A percentile compares a stretch with the other conserved stretches of the same genome.
Evolutionary conservation across 1,284 basidiomycete genomes (phyloP).

Genomic region (Grifola frondosa): DNA sequence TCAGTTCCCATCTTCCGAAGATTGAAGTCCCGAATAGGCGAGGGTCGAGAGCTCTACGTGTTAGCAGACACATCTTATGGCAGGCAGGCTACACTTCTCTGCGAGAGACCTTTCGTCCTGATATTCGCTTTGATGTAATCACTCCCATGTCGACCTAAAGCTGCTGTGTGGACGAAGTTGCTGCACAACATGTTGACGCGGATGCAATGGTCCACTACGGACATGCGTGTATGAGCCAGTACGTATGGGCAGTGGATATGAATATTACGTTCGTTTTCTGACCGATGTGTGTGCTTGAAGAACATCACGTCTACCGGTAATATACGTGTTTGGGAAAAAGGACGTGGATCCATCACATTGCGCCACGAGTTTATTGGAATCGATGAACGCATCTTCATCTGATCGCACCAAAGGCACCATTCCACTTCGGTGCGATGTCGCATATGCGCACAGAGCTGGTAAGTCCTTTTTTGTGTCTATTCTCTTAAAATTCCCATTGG

Average conservation of each 20-base stretch:
- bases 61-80: constrained; percentile 98
- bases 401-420: constrained; percentile 28
- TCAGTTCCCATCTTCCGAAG: constrained; percentile 85
- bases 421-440: constrained; percentile 78
- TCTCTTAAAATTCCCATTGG: not conserved
- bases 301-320: constrained; percentile 77
- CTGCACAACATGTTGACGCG: constrained; percentile 92
- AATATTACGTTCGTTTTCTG: not conserved
- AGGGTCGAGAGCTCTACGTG: constrained; percentile 74
- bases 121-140: too few relatives aligned
- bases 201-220: constrained; percentile 95
- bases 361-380: constrained; percentile 41
- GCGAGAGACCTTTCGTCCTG: not conserved
- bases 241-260: constrained; percentile 28
- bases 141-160: too few relatives aligned
- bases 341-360: constrained; percentile 53
- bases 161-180: constrained; percentile 97
- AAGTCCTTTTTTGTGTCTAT: not conserved
- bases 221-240: constrained; percentile 93
- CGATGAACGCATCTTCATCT: constrained; percentile 26
- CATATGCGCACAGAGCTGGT: constrained; percentile 74
- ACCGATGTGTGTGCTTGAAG: constrained; percentile 34
- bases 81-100: constrained; percentile 52
- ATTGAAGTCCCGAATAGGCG: constrained; percentile 57
- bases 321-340: constrained; percentile 84